These are phyloP conservation scores for Beverwykella pulmonaria DNA, from an alignment of 495 filamentous ascomycete species.

Conservation along the genomic window DNA sequence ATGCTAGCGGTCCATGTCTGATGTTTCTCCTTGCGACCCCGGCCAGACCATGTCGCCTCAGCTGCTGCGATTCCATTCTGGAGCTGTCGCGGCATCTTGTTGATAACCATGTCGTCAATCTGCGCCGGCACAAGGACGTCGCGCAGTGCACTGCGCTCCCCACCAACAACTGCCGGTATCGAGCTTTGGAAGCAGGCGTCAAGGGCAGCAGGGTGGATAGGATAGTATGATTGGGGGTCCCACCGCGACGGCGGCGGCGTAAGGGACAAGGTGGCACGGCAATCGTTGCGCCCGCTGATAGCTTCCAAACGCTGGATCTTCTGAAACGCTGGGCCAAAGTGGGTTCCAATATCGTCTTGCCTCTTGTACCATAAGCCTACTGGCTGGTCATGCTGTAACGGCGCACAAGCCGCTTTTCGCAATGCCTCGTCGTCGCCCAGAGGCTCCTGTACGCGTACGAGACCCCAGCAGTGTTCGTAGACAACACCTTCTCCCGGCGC, in stretches of 20 bases:
- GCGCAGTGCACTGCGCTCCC: slow-evolving; percentile 10
- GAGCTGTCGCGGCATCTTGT: slow-evolving; percentile 2
- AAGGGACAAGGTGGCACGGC: slow-evolving; percentile 12
- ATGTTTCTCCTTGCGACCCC: slow-evolving; percentile 8
- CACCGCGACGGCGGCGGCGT: slow-evolving; percentile 15
- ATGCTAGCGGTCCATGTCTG: slow-evolving; percentile 7
- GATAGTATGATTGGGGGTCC: slow-evolving; percentile 17
- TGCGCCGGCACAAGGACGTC: slow-evolving; percentile 1
- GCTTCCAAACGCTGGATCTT: slow-evolving; percentile 17
- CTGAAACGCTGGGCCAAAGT: slow-evolving; percentile 14
- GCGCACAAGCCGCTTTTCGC: neutral
- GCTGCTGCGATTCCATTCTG: neutral
- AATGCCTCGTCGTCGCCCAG: neutral
- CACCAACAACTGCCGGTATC: slow-evolving; percentile 4
- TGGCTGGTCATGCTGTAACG: neutral
- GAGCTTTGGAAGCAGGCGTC: slow-evolving; percentile 19
- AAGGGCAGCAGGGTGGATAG: slow-evolving; percentile 19
- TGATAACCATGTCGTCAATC: slow-evolving; percentile 24
- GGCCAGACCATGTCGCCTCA: slow-evolving; percentile 5
- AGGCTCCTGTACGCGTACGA: neutral
- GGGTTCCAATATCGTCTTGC: neutral
- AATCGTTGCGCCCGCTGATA: slow-evolving; percentile 27
- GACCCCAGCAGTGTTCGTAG: slow-evolving; percentile 4
- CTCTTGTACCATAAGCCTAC: slow-evolving; percentile 13
- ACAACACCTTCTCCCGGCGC: neutral